Conservation (phyloP, 345 rosid species). For the Aurinia saxatilis region DNA sequence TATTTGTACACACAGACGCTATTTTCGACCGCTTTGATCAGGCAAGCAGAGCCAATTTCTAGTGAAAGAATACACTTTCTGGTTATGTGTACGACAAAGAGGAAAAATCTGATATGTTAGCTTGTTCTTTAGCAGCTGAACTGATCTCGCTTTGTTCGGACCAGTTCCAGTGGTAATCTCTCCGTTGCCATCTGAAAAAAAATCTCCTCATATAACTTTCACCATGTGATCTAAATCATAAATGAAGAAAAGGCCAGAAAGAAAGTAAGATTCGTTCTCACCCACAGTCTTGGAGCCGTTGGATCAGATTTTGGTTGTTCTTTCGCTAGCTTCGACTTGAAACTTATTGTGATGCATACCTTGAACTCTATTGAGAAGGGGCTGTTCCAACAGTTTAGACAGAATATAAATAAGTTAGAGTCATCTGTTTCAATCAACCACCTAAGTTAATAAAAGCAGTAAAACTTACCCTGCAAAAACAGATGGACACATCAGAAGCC, state of each 20-base stretch:
- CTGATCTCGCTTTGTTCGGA: constrained; percentile 50
- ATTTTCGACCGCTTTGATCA: neutral
- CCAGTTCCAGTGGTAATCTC: constrained; percentile 75
- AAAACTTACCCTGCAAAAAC: constrained; percentile 68
- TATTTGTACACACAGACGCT: neutral
- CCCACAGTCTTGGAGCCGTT: constrained; percentile 88
- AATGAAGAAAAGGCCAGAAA: neutral
- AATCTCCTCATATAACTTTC: neutral
- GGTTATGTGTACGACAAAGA: neutral
- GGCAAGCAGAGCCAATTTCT: neutral
- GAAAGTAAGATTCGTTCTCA: constrained; percentile 23
- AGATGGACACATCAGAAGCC: constrained; percentile 86
- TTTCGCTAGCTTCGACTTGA: constrained; percentile 57
- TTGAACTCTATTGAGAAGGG: constrained; percentile 90
- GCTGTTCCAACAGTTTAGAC: constrained; percentile 28
- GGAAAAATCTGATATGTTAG: constrained; percentile 1
- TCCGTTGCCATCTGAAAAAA: constrained; percentile 66
- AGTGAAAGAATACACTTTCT: neutral
- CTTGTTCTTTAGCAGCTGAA: constrained; percentile 19
- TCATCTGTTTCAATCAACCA: neutral
- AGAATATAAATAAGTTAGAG: neutral
- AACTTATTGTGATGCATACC: constrained; percentile 58
- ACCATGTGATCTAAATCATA: neutral
- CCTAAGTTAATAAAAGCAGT: neutral
- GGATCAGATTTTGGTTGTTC: constrained; percentile 71